Conservation (phyloP, 768 basidiomycete genomes). For the Gymnopilus junonius region DNA sequence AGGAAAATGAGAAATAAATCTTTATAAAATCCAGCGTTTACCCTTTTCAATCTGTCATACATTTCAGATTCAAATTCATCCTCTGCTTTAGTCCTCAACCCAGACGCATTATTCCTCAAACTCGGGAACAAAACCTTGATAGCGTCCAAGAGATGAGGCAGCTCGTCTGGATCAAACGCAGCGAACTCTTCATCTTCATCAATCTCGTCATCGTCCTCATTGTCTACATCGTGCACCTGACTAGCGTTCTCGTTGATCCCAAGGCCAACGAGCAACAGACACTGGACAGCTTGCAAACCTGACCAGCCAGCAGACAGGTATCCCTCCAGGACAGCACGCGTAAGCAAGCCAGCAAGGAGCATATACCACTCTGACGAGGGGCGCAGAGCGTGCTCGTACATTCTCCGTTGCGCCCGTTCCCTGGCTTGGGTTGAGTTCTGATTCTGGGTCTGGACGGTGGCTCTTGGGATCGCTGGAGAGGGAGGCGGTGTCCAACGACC, state of each 20-base stretch:
- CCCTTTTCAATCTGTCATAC: constrained; percentile 70
- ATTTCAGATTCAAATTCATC: constrained; percentile 79
- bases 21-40: constrained; percentile 39
- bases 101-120: constrained; percentile 35
- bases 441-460: background rate
- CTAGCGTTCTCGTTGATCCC: constrained; percentile 40
- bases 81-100: constrained; percentile 55
- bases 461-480: constrained; percentile 12
- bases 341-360: constrained; percentile 74
- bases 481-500: constrained; percentile 16
- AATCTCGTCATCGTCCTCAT: constrained; percentile 23
- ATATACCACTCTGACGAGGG: constrained; percentile 85
- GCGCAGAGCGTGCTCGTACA: constrained; percentile 55
- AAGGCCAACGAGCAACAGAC: constrained; percentile 74
- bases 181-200: constrained; percentile 50
- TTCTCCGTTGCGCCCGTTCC: constrained; percentile 24
- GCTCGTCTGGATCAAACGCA: constrained; percentile 76
- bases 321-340: constrained; percentile 84
- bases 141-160: constrained; percentile 71
- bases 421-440: background rate
- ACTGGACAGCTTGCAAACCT: constrained; percentile 70
- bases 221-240: constrained; percentile 19
- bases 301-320: constrained; percentile 84
- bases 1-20: background rate
- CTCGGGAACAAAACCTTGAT: constrained; percentile 71